Conservation (phyloP, 1,284 basidiomycete species). For the Phaffia rhodozyma region DNA sequence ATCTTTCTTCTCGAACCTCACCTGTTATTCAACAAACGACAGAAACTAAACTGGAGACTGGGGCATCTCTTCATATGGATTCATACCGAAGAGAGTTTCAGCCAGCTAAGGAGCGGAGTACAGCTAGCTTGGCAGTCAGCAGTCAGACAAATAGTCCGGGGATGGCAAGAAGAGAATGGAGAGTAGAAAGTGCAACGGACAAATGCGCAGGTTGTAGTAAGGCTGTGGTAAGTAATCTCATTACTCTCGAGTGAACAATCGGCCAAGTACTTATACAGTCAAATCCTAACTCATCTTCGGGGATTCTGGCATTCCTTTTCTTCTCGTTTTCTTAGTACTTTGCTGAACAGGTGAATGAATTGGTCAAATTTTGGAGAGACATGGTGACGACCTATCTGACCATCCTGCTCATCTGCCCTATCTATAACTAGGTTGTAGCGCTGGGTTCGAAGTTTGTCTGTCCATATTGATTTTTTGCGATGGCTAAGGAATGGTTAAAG, state of each 20-base stretch:
- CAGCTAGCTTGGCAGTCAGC: slow-evolving; percentile 5
- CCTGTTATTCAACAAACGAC: slow-evolving; percentile 4
- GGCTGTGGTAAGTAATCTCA: neutral
- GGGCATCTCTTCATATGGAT: neutral
- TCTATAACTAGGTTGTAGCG: slow-evolving; percentile 1
- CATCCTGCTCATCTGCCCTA: neutral
- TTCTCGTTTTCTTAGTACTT: neutral
- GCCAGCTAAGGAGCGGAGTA: slow-evolving; percentile 7
- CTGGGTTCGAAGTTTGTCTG: slow-evolving; percentile 1
- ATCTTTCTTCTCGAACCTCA: slow-evolving; percentile 1
- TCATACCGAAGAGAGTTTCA: neutral
- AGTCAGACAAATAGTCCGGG: neutral
- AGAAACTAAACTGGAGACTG: neutral
- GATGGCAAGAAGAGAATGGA: neutral
- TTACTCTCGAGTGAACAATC: no score
- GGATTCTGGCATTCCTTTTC: neutral
- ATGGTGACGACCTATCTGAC: neutral
- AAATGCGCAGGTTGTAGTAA: neutral
- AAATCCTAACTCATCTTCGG: no score
- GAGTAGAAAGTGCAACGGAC: neutral
- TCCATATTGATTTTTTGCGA: neutral
- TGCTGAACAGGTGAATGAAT: neutral
- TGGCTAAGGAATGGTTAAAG: no score
- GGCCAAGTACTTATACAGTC: neutral
- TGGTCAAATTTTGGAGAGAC: neutral